Evolutionary conservation across 345 rosid species (phyloP).

Genomic region (Arabis hirsuta): DNA sequence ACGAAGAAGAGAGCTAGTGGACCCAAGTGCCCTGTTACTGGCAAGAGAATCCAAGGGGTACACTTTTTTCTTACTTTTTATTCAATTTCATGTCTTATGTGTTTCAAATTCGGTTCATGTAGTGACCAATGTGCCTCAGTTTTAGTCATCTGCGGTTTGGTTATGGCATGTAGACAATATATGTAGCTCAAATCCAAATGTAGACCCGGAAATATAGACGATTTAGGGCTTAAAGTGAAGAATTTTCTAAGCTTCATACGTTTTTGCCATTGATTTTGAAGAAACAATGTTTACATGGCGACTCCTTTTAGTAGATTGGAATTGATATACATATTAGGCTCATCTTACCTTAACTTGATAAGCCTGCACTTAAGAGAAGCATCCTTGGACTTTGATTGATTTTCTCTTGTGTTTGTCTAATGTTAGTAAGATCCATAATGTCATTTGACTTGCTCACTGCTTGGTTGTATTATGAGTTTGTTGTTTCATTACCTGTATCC

Average conservation of each 20-base stretch:
- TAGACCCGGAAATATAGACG: not conserved
- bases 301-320: not conserved
- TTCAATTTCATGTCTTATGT: not conserved
- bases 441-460: not conserved
- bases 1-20: slow-evolving; percentile 90
- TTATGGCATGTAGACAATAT: not conserved
- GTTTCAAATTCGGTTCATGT: not conserved
- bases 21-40: slow-evolving; percentile 87
- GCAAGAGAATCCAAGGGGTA: slow-evolving; percentile 93
- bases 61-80: not conserved
- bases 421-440: not conserved
- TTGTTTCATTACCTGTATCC: not conserved
- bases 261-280: not conserved
- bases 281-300: not conserved
- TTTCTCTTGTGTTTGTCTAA: not conserved
- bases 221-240: not conserved
- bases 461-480: not conserved
- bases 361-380: not conserved
- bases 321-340: not conserved
- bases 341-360: not conserved
- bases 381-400: not conserved
- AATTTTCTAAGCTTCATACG: not conserved
- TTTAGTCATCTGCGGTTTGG: not conserved
- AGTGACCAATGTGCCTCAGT: not conserved
- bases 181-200: not conserved